Evolutionary conservation across 225 moss, liverwort and hornwort species (phyloP).

Genomic region (Bryum argenteum): DNA sequence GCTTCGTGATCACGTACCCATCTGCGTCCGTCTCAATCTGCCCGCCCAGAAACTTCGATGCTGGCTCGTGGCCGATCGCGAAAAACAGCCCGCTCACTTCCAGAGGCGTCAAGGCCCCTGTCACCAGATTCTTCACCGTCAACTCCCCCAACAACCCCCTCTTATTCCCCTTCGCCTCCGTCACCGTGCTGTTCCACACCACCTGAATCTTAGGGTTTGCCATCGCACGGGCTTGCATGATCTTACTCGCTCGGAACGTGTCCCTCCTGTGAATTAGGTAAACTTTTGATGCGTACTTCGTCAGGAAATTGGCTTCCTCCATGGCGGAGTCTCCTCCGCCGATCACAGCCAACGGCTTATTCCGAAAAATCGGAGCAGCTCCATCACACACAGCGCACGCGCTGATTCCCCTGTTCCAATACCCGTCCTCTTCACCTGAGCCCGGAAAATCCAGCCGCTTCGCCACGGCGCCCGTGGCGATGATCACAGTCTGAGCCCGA

Average conservation of each 20-base stretch:
- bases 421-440: slow-evolving; percentile 75
- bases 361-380: slow-evolving; percentile 91
- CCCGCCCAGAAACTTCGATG: slow-evolving; percentile 80
- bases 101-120: slow-evolving; percentile 41
- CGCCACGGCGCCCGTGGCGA: slow-evolving; percentile 95
- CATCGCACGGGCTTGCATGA: slow-evolving; percentile 85
- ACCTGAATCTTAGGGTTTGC: slow-evolving; percentile 83
- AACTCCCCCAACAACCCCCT: slow-evolving; percentile 62
- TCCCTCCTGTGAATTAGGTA: slow-evolving; percentile 84
- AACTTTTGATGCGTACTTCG: slow-evolving; percentile 86
- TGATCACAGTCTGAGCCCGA: slow-evolving; percentile 76
- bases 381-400: slow-evolving; percentile 98
- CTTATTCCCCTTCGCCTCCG: slow-evolving; percentile 75
- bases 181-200: slow-evolving; percentile 76
- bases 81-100: slow-evolving; percentile 81
- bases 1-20: slow-evolving; percentile 78
- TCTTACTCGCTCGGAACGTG: slow-evolving; percentile 89
- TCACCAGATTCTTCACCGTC: slow-evolving; percentile 72
- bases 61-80: slow-evolving; percentile 95
- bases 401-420: slow-evolving; percentile 90
- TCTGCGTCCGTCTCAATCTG: slow-evolving; percentile 76
- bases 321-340: slow-evolving; percentile 98
- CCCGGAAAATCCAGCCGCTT: slow-evolving; percentile 76
- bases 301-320: slow-evolving; percentile 95
- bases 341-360: slow-evolving; percentile 85